Base-by-base conservation (phyloP, 495 filamentous ascomycete species). In the Lentithecium fluviatile region DNA sequence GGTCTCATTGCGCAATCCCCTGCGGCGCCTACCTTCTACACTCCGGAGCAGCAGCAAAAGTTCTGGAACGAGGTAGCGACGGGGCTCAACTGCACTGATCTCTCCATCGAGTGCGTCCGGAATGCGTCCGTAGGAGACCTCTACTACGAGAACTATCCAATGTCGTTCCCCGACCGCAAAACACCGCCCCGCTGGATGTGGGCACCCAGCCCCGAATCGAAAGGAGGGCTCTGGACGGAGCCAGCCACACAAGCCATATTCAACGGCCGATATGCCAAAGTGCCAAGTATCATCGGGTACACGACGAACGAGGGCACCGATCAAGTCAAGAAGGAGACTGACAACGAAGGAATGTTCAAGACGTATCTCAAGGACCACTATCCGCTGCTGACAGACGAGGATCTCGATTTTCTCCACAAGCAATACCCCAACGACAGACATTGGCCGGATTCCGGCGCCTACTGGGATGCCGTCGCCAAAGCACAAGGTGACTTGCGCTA, bases 171-270 rank as follows among this genome's bases (percentile, higher is more conserved):
- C 7, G 58, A 34, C 25, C 58, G 58, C 58, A 55, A 61, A 19
- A 61, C 58, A 13, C 58, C 58, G 12, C 58, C 58, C 24, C 38
- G 58, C 4, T 61, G 58, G 58, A 61, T 61, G 58, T 61, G 58
- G 58, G 58, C 58, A 0, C 58, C 58, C 5, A 61, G 49, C 2
- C 17, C 58, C 12, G 49, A 54, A 26, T 25, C 50, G 37, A 25
- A 54, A 26, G 51, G 58, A 17, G 49, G 49, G 2, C n/a, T 61
- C 20, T 61, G 49, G 58, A 61, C 58, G 1, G 50, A 61, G 43
- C 51, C 58, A 15, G 38, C 50, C 2, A 52, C 58, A 2, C 8
- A 17, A 10, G 58, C 58, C 49, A 40, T 61, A 0, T 26, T 61
- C 43, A 20, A 4, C 7, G 58, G 58, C 5, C 58, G 58, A 40